Percentiles rank a stretch among this genome's conserved stretches.
Evolutionary conservation across 176 grass and related monocot species (phyloP).

Genomic region (Elaeis guineensis): DNA sequence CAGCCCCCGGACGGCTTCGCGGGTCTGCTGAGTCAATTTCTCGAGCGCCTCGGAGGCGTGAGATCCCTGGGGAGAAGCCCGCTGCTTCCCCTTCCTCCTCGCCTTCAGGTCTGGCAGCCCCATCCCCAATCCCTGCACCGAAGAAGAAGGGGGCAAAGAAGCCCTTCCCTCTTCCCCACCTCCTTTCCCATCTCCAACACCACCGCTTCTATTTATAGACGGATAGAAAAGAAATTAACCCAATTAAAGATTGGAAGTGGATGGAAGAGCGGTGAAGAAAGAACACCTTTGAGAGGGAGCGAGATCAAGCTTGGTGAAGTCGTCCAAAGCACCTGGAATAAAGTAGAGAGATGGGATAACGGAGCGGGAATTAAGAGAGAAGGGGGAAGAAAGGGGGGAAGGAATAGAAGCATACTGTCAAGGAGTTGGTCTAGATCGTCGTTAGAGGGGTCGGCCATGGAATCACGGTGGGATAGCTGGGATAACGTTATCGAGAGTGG

Average conservation of each 20-base stretch:
- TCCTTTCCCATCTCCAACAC: not conserved
- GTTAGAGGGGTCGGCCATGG: conserved; percentile 32
- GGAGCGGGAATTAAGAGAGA: not conserved
- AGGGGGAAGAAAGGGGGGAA: not conserved
- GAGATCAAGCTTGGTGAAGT: conserved; percentile 31
- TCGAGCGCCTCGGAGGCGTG: conserved; percentile 88
- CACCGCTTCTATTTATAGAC: conserved; percentile 11
- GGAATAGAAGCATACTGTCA: conserved; percentile 18
- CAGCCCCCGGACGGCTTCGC: conserved; percentile 68
- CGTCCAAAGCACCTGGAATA: conserved; percentile 31
- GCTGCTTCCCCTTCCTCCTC: conserved; percentile 51
- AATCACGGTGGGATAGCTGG: too few species aligned
- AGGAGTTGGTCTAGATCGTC: conserved; percentile 37
- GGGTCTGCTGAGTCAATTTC: conserved; percentile 79
- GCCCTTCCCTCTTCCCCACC: not conserved
- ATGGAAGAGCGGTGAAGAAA: not conserved
- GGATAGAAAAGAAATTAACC: not conserved
- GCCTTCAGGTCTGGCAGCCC: conserved; percentile 56
- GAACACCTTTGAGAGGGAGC: not conserved
- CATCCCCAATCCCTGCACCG: conserved; percentile 47
- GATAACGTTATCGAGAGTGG: too few species aligned
- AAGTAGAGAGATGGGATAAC: conserved; percentile 2
- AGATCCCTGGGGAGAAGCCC: conserved; percentile 21
- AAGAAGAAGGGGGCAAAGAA: not conserved
- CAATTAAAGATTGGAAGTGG: not conserved